Evolutionary conservation across 139 green algal species (phyloP).

Genomic region (Mesostigma viride): DNA sequence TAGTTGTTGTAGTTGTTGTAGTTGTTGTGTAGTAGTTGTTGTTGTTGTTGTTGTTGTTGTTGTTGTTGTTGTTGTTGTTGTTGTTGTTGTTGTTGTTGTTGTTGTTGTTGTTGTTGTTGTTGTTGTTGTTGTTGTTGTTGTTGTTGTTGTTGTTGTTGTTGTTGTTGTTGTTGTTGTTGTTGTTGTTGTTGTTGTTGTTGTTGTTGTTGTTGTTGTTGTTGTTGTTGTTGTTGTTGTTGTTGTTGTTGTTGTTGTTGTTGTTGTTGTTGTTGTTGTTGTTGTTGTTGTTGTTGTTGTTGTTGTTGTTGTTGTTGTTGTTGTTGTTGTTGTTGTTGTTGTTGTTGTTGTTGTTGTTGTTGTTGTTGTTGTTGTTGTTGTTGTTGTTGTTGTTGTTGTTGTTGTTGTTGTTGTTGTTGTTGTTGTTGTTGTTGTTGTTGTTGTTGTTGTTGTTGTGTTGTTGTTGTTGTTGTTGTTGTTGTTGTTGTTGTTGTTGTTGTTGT

Average conservation of each 20-base stretch:
- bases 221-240: not conserved
- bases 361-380: too few species aligned
- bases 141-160: not conserved
- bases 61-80: not conserved
- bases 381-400: too few species aligned
- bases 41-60: not conserved
- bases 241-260: not conserved
- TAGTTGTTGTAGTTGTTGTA: too few species aligned
- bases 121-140: not conserved
- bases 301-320: not conserved
- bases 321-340: not conserved
- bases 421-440: too few species aligned
- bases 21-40: not conserved
- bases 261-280: not conserved
- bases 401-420: too few species aligned
- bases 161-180: not conserved
- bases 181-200: not conserved
- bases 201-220: not conserved
- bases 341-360: too few species aligned
- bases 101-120: not conserved
- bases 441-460: too few species aligned
- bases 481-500: too few species aligned
- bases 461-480: too few species aligned
- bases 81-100: not conserved
- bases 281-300: not conserved